Percentiles rank a stretch among this genome's conserved stretches.
Conservation (phyloP, 116 monocot species). For the Posidonia oceanica region DNA sequence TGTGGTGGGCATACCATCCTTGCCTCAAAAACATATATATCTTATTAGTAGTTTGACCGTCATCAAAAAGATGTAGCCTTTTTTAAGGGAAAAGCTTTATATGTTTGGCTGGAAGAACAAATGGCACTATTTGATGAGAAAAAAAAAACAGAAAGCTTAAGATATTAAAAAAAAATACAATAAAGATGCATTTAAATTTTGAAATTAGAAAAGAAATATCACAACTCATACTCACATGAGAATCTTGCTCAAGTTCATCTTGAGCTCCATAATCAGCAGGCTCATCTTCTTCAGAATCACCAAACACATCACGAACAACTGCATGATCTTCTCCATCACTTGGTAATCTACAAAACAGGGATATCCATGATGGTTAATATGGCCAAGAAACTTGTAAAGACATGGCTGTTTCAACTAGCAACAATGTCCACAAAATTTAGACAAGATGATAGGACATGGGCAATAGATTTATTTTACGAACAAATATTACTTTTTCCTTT, state of each 20-base stretch:
- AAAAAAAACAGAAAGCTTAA: background rate
- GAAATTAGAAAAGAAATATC: too few species aligned
- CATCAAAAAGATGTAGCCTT: background rate
- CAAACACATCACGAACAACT: slow-evolving; percentile 88
- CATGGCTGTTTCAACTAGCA: too few species aligned
- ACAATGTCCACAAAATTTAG: too few species aligned
- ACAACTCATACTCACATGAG: slow-evolving; percentile 32
- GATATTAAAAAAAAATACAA: too few species aligned
- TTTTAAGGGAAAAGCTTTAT: background rate
- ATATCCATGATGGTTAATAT: too few species aligned
- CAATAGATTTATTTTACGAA: too few species aligned
- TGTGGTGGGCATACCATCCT: too few species aligned
- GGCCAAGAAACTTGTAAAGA: too few species aligned
- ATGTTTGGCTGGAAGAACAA: background rate
- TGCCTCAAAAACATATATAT: background rate
- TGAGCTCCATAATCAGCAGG: slow-evolving; percentile 46
- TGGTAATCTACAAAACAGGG: slow-evolving; percentile 17
- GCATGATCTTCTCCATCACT: slow-evolving; percentile 62
- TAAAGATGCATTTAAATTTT: too few species aligned
- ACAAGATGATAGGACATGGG: too few species aligned
- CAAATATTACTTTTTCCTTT: too few species aligned
- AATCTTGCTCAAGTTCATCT: slow-evolving; percentile 59
- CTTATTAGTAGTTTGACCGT: background rate
- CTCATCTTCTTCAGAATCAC: slow-evolving; percentile 92
- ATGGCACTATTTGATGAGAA: background rate